Base-by-base conservation (phyloP, 257 asterid genomes). In the Lithospermum erythrorhizon region DNA sequence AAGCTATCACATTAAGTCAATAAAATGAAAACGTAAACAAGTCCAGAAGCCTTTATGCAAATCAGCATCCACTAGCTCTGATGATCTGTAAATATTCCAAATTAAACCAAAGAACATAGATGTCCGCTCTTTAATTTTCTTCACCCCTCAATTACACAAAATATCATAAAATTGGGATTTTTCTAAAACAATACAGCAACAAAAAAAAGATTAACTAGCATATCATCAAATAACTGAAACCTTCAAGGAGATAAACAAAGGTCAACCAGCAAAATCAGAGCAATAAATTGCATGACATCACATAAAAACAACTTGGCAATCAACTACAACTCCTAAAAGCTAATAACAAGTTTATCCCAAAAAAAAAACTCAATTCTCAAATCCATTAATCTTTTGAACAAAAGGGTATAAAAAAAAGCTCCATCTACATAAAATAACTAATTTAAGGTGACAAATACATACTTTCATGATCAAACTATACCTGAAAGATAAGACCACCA, bases 401-500 rank as follows among this genome's bases (percentile, higher is more conserved):
- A 35, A 35, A 35, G 47, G 15, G 18, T 13, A 41, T 11, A 13
- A 14, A 41, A 9, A 9, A 35, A 35, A 11, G 47, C 2, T 35
- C 9, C 47, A 35, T 35, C 11, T 8, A 35, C 11, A 35, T 3
- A 27, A 0, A 35, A 35, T 35, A 1, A 35, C 47, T 35, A 9
- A 35, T 35, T 9, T 1, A 9, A 35, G 15, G 47, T 1, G 2
- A 35, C 7, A 35, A 35, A 35, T 35, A 35, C 47, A 35, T 9
- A 35, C 9, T 35, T 35, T 8, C 1, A 41, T 41, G 49, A 11
- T 11, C 13, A 41, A 13, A 11, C 0, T 41, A 18, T 66, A 79
- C 95, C 95, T 86, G 95, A 76, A 65, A 79, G 35, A 81, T 60
- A 48, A 86, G 69, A 55, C 93, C 95, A 2, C 87, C 91, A 59